Percentiles rank a stretch among this genome's conserved stretches.
Evolutionary conservation across 768 basidiomycete species (phyloP).

Genomic region (Lyophyllum shimeji): DNA sequence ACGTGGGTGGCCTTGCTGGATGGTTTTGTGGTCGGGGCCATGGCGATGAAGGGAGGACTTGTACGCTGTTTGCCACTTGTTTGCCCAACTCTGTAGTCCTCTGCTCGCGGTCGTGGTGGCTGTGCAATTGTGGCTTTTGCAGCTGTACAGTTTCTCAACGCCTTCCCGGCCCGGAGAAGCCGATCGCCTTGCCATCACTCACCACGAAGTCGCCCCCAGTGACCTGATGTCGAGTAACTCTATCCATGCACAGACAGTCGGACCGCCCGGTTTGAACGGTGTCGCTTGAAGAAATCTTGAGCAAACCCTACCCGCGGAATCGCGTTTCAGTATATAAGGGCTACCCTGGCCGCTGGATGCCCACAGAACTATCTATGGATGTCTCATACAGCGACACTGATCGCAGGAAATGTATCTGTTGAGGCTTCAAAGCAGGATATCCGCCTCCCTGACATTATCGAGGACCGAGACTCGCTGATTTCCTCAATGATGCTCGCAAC

Average conservation of each 20-base stretch:
- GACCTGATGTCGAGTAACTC: too few species aligned
- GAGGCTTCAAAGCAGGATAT: neutral
- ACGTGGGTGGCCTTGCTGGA: constrained; percentile 61
- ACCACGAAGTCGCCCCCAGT: too few species aligned
- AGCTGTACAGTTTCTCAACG: constrained; percentile 17
- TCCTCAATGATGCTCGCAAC: too few species aligned
- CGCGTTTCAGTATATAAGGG: too few species aligned
- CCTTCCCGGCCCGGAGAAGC: neutral
- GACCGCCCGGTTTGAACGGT: too few species aligned
- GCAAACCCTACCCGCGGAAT: too few species aligned
- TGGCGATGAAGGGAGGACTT: constrained; percentile 25
- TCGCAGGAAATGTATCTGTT: neutral
- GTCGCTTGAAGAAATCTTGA: too few species aligned
- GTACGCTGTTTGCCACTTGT: constrained; percentile 14
- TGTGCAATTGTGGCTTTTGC: constrained; percentile 17
- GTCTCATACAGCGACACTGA: neutral
- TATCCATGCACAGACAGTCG: too few species aligned
- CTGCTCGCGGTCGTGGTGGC: constrained; percentile 8
- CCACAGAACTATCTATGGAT: neutral
- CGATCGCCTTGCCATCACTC: neutral
- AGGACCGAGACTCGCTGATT: neutral
- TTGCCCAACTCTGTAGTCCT: constrained; percentile 16
- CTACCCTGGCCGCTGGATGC: too few species aligned
- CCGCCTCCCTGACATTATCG: neutral
- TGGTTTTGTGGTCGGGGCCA: constrained; percentile 69